Evolutionary conservation across 768 basidiomycete genomes (phyloP), one percentile per base, ranked within the genome.

Genomic region (Lactarius sp.): DNA sequence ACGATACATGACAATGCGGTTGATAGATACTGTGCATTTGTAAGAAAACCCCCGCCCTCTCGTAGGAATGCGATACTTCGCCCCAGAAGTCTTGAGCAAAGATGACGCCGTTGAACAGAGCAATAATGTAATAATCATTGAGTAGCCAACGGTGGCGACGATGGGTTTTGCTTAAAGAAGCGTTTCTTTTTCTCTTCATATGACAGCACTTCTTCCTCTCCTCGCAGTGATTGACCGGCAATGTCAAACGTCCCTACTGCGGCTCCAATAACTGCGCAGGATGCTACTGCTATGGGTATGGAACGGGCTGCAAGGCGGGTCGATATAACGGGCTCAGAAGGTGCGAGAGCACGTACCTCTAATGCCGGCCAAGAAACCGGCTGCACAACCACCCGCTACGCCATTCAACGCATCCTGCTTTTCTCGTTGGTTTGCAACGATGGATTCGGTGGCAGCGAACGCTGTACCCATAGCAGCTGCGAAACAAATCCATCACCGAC

Each of bases 321-420:
- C 13, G 22, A 41, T 22, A 59, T 56, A 64, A 54, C 41, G 60
- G 7, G 44, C 22, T 22, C 37, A 34, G 34, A 27, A 22, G 64
- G 16, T 36, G 50, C 18, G 55, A 59, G 56, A 37, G 49, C 12
- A 76, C 83, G 46, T 70, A 93, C 92, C 82, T 79, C 91, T 82
- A 61, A 95, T 75, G 58, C 94, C 94, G 36, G 92, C 92, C 66
- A 96, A 76, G 76, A 96, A 93, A 52, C 94, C 94, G 56, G 94
- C 94, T 53, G 94, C 94, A 77, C 94, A 96, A 60, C 89, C 94
- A 59, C 90, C 94, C 56, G 85, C 84, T 52, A 87, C 88, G 54
- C 90, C 88, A 70, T 94, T 97, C 65, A 90, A 70, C 47, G 87
- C 79, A 73, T 98, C 95, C 66, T 92, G 81, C 67, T 78, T 85